Evolutionary conservation across 108 stramenopile species (phyloP).

Genomic region (Craspedostauros australis): DNA sequence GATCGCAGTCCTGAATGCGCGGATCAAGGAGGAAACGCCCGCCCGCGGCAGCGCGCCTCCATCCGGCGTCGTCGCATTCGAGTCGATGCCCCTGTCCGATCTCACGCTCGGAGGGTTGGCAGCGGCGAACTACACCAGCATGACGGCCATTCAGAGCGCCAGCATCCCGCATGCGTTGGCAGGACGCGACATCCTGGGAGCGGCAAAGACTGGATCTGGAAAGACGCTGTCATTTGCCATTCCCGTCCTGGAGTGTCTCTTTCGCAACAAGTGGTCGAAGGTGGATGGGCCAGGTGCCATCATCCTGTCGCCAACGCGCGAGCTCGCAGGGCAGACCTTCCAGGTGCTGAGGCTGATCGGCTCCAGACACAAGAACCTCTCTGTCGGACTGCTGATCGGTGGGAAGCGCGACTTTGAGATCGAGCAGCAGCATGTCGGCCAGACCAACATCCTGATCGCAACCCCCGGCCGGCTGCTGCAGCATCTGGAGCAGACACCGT

Average conservation of each 20-base stretch:
- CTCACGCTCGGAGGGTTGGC: constrained; percentile 70
- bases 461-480: constrained; percentile 96
- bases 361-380: constrained; percentile 79
- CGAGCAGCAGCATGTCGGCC: constrained; percentile 80
- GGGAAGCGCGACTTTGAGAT: constrained; percentile 81
- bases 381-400: constrained; percentile 94
- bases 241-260: constrained; percentile 84
- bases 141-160: constrained; percentile 91
- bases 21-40: constrained; percentile 63
- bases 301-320: constrained; percentile 96
- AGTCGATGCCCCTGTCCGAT: constrained; percentile 63
- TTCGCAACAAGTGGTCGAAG: constrained; percentile 59
- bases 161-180: constrained; percentile 91
- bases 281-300: constrained; percentile 92
- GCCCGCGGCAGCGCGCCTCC: constrained; percentile 56
- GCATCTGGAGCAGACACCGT: constrained; percentile 97
- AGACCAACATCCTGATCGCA: constrained; percentile 90
- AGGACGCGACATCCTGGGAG: constrained; percentile 90
- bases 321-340: constrained; percentile 98
- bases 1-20: constrained; percentile 34
- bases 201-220: constrained; percentile 91
- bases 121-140: constrained; percentile 67
- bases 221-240: constrained; percentile 90
- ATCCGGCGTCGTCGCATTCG: constrained; percentile 57
- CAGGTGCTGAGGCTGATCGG: constrained; percentile 88